phyloP scores from a whole-genome alignment of 2,329 filamentous ascomycete genomes.

The Diatrype stigma region DNA sequence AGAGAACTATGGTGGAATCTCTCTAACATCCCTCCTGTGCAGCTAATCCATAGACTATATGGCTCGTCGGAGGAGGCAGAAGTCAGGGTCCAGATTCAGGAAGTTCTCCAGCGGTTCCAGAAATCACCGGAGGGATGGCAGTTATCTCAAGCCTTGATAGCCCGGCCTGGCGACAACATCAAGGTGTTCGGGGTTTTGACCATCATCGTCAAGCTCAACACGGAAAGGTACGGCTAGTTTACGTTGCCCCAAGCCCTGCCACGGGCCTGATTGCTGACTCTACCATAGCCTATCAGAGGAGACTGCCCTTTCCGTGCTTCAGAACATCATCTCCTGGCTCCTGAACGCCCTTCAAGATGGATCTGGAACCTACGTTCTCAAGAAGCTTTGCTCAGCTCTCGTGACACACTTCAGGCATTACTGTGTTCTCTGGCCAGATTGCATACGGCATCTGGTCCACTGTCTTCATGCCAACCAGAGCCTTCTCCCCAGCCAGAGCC shows the following conservation, averaged over 20 bases:
- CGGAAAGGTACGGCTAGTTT: conserved; percentile 63
- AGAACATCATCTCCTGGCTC: conserved; percentile 60
- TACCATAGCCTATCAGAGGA: conserved; percentile 50
- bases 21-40: background rate
- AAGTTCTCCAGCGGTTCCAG: conserved; percentile 74
- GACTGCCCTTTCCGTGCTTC: conserved; percentile 55
- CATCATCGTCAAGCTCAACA: conserved; percentile 90
- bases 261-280: background rate
- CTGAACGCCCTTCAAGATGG: conserved; percentile 48
- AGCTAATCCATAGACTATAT: conserved; percentile 52
- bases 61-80: conserved; percentile 43
- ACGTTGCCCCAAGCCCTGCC: background rate
- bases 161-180: conserved; percentile 66
- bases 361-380: conserved; percentile 57
- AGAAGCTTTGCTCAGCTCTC: conserved; percentile 73
- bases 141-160: conserved; percentile 72
- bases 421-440: conserved; percentile 61
- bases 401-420: conserved; percentile 73
- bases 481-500: conserved; percentile 25
- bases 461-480: conserved; percentile 46
- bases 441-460: conserved; percentile 58
- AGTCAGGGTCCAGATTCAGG: conserved; percentile 54
- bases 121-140: conserved; percentile 79
- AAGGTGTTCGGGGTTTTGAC: conserved; percentile 92
- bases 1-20: background rate